Evolutionary conservation across 371 early-diverging fungal species (phyloP).

Genomic region (Blakeslea trispora): DNA sequence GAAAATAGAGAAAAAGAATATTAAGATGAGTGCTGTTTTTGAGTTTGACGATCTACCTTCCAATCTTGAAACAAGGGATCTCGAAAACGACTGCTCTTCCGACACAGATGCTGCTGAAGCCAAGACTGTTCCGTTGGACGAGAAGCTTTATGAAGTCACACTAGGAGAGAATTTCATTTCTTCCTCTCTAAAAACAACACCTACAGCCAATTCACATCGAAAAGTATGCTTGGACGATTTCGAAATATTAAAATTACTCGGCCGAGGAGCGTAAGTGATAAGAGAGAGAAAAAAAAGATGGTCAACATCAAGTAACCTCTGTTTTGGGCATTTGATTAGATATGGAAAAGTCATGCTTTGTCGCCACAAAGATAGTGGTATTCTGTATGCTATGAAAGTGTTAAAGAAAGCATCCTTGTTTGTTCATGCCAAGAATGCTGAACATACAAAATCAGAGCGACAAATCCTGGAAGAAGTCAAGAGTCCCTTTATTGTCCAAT

Average conservation of each 20-base stretch:
- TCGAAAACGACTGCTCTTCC: slow-evolving; percentile 44
- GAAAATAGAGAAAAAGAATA: slow-evolving; percentile 3
- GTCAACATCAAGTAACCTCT: no score
- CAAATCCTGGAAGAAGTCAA: slow-evolving; percentile 74
- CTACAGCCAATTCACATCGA: slow-evolving; percentile 26
- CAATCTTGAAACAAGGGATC: slow-evolving; percentile 11
- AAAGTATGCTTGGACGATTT: slow-evolving; percentile 91
- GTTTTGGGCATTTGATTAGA: no score
- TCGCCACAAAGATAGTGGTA: slow-evolving; percentile 40
- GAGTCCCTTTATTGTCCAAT: slow-evolving; percentile 94
- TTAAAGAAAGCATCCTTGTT: slow-evolving; percentile 83
- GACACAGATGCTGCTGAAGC: slow-evolving; percentile 41
- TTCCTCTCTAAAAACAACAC: slow-evolving; percentile 36
- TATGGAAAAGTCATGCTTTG: slow-evolving; percentile 50
- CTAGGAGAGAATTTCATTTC: slow-evolving; percentile 39
- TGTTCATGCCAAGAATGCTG: slow-evolving; percentile 69
- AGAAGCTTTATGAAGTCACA: slow-evolving; percentile 42
- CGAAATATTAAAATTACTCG: slow-evolving; percentile 89
- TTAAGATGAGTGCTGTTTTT: slow-evolving; percentile 48
- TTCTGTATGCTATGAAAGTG: slow-evolving; percentile 91
- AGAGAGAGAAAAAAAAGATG: background rate
- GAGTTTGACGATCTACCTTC: slow-evolving; percentile 45
- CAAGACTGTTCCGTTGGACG: slow-evolving; percentile 29
- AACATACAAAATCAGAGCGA: slow-evolving; percentile 77
- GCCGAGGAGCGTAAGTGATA: slow-evolving; percentile 72